Conservation (phyloP, 176 grass and related monocot genomes). For the Phyllostachys edulis region DNA sequence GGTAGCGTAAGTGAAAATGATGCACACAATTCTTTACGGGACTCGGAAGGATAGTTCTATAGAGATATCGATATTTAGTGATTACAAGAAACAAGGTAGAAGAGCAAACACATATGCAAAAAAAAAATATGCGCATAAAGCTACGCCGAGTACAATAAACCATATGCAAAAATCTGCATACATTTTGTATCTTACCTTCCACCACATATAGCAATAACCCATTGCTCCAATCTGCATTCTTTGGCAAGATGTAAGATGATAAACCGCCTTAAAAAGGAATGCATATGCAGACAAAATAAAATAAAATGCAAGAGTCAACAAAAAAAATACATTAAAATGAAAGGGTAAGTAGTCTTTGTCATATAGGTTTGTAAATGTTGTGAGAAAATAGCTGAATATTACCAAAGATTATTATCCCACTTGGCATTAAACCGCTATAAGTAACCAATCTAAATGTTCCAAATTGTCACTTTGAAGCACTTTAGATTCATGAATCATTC, state of each 20-base stretch:
- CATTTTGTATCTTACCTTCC: conserved; percentile 62
- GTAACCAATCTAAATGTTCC: conserved; percentile 10
- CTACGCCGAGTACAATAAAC: neutral
- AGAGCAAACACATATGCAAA: neutral
- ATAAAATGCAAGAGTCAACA: neutral
- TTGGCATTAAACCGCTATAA: neutral
- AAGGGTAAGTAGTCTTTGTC: neutral
- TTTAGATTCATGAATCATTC: neutral
- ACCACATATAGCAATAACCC: conserved; percentile 99
- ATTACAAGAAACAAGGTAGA: conserved; percentile 18
- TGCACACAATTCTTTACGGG: neutral
- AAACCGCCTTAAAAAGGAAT: conserved; percentile 57
- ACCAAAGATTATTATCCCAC: neutral
- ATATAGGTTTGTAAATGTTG: neutral
- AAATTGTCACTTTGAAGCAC: neutral
- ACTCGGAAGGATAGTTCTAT: neutral
- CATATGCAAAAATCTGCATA: neutral
- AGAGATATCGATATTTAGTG: neutral
- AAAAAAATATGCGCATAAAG: neutral
- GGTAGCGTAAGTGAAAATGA: neutral
- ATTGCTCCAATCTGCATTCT: conserved; percentile 86
- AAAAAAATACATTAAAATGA: neutral
- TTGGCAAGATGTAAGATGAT: conserved; percentile 81
- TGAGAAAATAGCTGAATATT: neutral
- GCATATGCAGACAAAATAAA: neutral